Base-by-base conservation (phyloP, 2,329 filamentous ascomycete species). In the Trichoderma gracile region DNA sequence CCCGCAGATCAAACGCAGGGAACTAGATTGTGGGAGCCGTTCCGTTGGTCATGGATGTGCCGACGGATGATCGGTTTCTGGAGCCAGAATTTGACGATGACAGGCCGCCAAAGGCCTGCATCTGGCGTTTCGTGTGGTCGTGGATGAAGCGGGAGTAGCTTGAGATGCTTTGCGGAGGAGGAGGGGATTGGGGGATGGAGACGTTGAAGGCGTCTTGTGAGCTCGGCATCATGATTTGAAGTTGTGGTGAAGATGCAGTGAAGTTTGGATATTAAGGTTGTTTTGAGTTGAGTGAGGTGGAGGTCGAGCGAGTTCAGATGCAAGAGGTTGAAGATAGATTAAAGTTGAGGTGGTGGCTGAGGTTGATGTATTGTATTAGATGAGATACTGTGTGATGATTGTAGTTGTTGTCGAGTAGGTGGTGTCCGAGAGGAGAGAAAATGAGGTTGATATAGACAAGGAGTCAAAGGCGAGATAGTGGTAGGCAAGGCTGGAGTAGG, bases 111-210 rank as follows among this genome's bases (percentile, higher is more conserved):
- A 80, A 79, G 4, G 80, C 78, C 67, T 89, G 85, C 84, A 89
- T 87, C 73, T 88, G 86, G 63, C 81, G 79, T 78, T 86, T 87
- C 67, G 86, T 89, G 77, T 89, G 85, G 62, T 83, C 80, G 71
- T 86, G 84, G 83, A 89, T 89, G 64, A 80, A 84, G 66, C 81
- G 81, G 15, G 86, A 78, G 69, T 89, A 89, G 57, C 74, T 83
- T 6, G 81, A 82, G 68, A 84, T 80, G 68, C 81, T 82, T 52
- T 79, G 78, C 12, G 76, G 78, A 58, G 78, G 76, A 69, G 77
- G 73, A 25, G 76, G 73, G 61, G 76, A 78, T 65, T 70, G 67
- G 65, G 77, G 76, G 57, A 78, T 74, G 67, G 72, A 71, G 46
- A 75, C 70, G 62, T 75, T 71, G 64, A 74, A 77, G n/a, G 67